These are phyloP conservation scores for Penicillium rolfsii DNA, from an alignment of 2,329 filamentous ascomycete species.

Conservation along the genomic window DNA sequence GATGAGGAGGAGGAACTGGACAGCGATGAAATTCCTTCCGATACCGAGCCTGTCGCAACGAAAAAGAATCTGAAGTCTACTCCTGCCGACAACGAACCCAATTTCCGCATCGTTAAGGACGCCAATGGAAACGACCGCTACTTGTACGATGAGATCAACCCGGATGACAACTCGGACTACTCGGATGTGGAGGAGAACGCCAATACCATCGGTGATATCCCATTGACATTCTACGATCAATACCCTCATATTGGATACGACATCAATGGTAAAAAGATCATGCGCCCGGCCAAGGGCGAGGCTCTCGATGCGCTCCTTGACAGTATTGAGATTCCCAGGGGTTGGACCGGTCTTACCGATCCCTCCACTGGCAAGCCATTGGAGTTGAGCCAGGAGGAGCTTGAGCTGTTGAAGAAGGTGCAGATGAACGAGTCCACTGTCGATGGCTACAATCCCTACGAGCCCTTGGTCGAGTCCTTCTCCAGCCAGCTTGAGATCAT, in stretches of 20 bases:
- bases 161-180: slow-evolving; percentile 94
- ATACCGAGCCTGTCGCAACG: slow-evolving; percentile 47
- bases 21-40: slow-evolving; percentile 55
- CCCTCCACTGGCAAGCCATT: slow-evolving; percentile 91
- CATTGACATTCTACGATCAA: slow-evolving; percentile 91
- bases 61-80: slow-evolving; percentile 37
- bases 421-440: slow-evolving; percentile 86
- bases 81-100: slow-evolving; percentile 43
- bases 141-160: slow-evolving; percentile 90
- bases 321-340: slow-evolving; percentile 94
- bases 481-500: slow-evolving; percentile 88
- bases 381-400: slow-evolving; percentile 81
- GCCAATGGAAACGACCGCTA: slow-evolving; percentile 91
- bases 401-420: slow-evolving; percentile 84
- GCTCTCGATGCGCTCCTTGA: slow-evolving; percentile 91
- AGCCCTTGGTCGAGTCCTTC: slow-evolving; percentile 93
- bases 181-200: slow-evolving; percentile 75
- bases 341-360: slow-evolving; percentile 95
- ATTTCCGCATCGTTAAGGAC: slow-evolving; percentile 70
- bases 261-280: slow-evolving; percentile 97
- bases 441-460: slow-evolving; percentile 91
- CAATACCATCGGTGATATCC: slow-evolving; percentile 96
- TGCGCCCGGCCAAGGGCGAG: slow-evolving; percentile 91
- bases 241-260: slow-evolving; percentile 99
- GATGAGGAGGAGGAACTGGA: slow-evolving; percentile 55